A percentile compares a stretch with the other conserved stretches of the same genome.
Conservation (phyloP, 2,329 filamentous ascomycete genomes). For the Fusarium pseudograminearum region DNA sequence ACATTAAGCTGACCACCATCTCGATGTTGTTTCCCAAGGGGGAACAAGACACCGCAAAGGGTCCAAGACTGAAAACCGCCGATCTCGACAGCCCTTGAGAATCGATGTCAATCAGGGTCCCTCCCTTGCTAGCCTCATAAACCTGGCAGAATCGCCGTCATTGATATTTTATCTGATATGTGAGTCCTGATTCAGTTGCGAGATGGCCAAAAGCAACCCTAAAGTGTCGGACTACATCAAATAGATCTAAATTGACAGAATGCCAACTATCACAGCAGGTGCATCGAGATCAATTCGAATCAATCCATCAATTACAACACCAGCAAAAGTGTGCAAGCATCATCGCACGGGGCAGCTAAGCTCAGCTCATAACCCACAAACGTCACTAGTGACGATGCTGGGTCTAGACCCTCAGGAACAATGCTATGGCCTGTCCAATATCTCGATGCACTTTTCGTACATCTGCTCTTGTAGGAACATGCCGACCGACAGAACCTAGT, state of each 20-base stretch:
- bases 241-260: background rate
- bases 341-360: slow-evolving; percentile 6
- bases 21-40: slow-evolving; percentile 2
- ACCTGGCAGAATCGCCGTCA: slow-evolving; percentile 21
- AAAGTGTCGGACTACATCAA: background rate
- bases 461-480: background rate
- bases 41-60: background rate
- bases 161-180: slow-evolving; percentile 17
- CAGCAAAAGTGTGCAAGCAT: background rate
- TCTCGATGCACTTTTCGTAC: slow-evolving; percentile 23
- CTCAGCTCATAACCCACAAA: slow-evolving; percentile 11
- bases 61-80: slow-evolving; percentile 11
- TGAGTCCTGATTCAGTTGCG: background rate
- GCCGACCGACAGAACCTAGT: background rate
- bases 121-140: background rate
- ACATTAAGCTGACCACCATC: background rate
- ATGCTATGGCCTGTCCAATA: slow-evolving; percentile 3
- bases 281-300: background rate
- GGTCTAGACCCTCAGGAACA: slow-evolving; percentile 27
- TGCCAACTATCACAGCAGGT: background rate
- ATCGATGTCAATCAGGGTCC: slow-evolving; percentile 36
- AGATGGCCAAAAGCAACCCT: background rate
- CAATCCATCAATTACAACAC: background rate
- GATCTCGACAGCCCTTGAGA: slow-evolving; percentile 13
- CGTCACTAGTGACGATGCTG: slow-evolving; percentile 17